These are phyloP conservation scores for Stagonosporopsis cucurbitacearum DNA, from an alignment of 2,329 filamentous ascomycete genomes.

Conservation along the genomic window DNA sequence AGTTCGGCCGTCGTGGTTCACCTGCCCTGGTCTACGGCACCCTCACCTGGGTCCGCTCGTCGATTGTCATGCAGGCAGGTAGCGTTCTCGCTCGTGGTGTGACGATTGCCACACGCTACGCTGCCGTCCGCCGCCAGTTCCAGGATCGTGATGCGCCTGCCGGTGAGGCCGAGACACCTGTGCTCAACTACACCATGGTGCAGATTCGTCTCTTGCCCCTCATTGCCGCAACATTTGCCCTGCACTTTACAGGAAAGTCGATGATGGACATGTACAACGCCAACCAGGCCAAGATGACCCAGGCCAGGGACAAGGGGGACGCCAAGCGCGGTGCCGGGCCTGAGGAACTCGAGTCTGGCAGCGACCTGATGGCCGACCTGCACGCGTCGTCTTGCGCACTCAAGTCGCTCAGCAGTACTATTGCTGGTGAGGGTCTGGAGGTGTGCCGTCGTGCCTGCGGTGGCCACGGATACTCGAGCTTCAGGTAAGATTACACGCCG, in stretches of 20 bases:
- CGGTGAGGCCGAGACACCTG: constrained; percentile 71
- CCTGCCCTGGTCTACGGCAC: constrained; percentile 76
- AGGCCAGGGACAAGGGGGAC: constrained; percentile 37
- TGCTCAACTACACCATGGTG: constrained; percentile 83
- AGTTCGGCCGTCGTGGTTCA: constrained; percentile 70
- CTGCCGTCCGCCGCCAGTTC: constrained; percentile 77
- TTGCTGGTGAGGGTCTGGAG: constrained; percentile 76
- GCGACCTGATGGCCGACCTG: constrained; percentile 73
- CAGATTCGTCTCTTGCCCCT: constrained; percentile 75
- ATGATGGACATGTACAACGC: constrained; percentile 78
- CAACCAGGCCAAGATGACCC: constrained; percentile 71
- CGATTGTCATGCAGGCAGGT: constrained; percentile 76
- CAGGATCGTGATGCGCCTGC: constrained; percentile 72
- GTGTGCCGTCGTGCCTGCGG: constrained; percentile 77
- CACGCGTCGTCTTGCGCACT: constrained; percentile 79
- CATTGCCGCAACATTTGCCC: constrained; percentile 75
- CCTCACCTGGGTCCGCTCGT: constrained; percentile 75
- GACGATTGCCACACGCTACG: constrained; percentile 78
- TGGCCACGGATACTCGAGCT: constrained; percentile 77
- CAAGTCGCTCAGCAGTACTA: constrained; percentile 75
- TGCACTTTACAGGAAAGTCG: constrained; percentile 77
- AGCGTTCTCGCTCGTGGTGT: constrained; percentile 75
- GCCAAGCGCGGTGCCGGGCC: constrained; percentile 65
- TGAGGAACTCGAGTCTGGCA: constrained; percentile 70
- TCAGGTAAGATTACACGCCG: constrained; percentile 51